Evolutionary conservation across 306 rosid genomes (phyloP).

Genomic region (Casuarina equisetifolia): DNA sequence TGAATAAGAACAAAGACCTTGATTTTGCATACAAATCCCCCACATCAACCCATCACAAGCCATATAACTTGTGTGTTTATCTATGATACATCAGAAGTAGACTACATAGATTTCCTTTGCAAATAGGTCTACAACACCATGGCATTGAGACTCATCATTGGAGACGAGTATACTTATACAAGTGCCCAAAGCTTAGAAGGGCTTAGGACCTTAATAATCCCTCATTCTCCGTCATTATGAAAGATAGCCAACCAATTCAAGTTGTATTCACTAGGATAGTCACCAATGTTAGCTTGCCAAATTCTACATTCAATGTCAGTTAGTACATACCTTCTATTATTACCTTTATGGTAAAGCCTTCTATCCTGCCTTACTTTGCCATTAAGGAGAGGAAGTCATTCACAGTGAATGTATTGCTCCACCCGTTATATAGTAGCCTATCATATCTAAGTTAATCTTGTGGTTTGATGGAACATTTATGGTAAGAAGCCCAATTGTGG

Average conservation of each 20-base stretch:
- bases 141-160: slow-evolving; percentile 25
- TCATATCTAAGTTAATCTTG: slow-evolving; percentile 9
- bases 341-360: slow-evolving; percentile 1
- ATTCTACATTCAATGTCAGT: slow-evolving; percentile 22
- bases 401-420: slow-evolving; percentile 19
- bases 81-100: slow-evolving; percentile 13
- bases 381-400: slow-evolving; percentile 21
- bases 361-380: slow-evolving; percentile 18
- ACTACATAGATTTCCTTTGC: slow-evolving; percentile 30
- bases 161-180: slow-evolving; percentile 24
- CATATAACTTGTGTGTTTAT: slow-evolving; percentile 24
- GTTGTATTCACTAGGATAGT: slow-evolving; percentile 24
- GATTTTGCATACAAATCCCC: slow-evolving; percentile 39
- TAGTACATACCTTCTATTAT: not conserved
- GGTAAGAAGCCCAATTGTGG: slow-evolving; percentile 35
- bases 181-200: slow-evolving; percentile 12
- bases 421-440: slow-evolving; percentile 7
- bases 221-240: slow-evolving; percentile 25
- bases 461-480: slow-evolving; percentile 19
- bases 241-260: slow-evolving; percentile 21
- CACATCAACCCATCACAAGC: slow-evolving; percentile 4
- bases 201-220: slow-evolving; percentile 16
- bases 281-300: slow-evolving; percentile 32
- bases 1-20: slow-evolving; percentile 23
- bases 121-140: not conserved